phyloP scores from a whole-genome alignment of 306 rosid species.

The Trifolium repens region DNA sequence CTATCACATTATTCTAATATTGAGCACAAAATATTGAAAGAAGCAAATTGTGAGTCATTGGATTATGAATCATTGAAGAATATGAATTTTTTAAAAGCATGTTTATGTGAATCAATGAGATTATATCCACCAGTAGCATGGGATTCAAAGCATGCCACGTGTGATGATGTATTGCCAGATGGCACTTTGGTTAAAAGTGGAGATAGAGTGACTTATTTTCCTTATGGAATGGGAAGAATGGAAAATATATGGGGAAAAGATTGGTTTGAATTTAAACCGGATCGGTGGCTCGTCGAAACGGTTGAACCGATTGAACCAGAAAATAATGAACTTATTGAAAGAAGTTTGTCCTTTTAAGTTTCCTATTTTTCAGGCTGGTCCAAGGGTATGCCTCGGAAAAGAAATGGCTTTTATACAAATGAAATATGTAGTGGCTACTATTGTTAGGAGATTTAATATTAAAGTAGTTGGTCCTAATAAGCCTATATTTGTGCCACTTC shows the following conservation, averaged over 20 bases:
- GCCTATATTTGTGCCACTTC: conserved; percentile 80
- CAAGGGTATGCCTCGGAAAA: conserved; percentile 87
- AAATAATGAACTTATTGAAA: conserved; percentile 52
- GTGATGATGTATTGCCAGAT: conserved; percentile 70
- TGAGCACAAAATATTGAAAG: conserved; percentile 57
- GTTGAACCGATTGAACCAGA: conserved; percentile 9
- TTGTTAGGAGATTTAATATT: conserved; percentile 59
- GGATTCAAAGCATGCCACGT: conserved; percentile 88
- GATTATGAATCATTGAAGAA: conserved; percentile 57
- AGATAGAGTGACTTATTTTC: conserved; percentile 84
- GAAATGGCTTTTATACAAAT: conserved; percentile 89
- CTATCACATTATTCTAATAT: conserved; percentile 52
- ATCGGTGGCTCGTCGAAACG: conserved; percentile 70
- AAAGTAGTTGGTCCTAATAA: conserved; percentile 44
- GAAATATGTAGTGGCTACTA: conserved; percentile 75
- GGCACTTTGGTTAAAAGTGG: conserved; percentile 67
- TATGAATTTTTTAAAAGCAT: conserved; percentile 64
- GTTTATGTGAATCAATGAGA: conserved; percentile 85
- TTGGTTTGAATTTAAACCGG: conserved; percentile 72
- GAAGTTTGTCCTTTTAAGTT: conserved; percentile 64
- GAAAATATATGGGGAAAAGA: conserved; percentile 81
- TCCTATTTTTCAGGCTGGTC: conserved; percentile 92
- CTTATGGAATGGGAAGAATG: conserved; percentile 96
- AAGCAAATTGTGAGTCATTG: conserved; percentile 29
- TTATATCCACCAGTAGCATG: conserved; percentile 87